Percentiles rank a stretch among this genome's conserved stretches.
phyloP scores from a whole-genome alignment of 83 land plant species.

The Thuja plicata region DNA sequence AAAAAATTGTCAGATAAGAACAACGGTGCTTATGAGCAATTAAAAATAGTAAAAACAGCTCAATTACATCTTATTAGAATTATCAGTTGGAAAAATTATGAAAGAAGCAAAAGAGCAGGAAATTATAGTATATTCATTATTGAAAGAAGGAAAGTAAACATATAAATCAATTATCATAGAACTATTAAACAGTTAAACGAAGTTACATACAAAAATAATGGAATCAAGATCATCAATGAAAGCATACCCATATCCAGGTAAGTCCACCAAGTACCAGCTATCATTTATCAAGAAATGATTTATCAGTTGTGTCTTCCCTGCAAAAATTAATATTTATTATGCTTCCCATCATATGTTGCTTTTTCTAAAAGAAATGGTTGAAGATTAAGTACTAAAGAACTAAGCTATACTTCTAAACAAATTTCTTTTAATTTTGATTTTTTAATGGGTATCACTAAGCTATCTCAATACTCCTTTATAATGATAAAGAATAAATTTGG shows the following conservation, averaged over 20 bases:
- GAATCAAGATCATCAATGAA: slow-evolving; percentile 4
- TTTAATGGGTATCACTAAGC: neutral
- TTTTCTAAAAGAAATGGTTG: neutral
- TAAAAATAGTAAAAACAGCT: neutral
- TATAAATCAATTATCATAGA: neutral
- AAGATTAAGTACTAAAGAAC: neutral
- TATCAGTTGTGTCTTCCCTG: slow-evolving; percentile 88
- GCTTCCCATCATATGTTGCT: neutral
- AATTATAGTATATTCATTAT: neutral
- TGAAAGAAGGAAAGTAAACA: neutral
- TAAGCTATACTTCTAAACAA: neutral
- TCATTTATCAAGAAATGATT: slow-evolving; percentile 82
- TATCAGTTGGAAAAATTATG: neutral
- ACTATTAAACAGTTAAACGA: neutral
- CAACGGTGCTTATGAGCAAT: neutral
- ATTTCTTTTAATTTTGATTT: neutral
- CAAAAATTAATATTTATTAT: slow-evolving; percentile 7
- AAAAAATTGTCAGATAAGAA: neutral
- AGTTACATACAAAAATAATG: neutral
- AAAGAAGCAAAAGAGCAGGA: neutral
- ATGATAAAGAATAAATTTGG: neutral
- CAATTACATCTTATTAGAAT: neutral
- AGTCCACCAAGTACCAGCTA: slow-evolving; percentile 82
- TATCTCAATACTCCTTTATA: neutral
- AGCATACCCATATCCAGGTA: slow-evolving; percentile 88